Base-by-base conservation (phyloP, 345 rosid genomes). In the Eutrema yunnanense region DNA sequence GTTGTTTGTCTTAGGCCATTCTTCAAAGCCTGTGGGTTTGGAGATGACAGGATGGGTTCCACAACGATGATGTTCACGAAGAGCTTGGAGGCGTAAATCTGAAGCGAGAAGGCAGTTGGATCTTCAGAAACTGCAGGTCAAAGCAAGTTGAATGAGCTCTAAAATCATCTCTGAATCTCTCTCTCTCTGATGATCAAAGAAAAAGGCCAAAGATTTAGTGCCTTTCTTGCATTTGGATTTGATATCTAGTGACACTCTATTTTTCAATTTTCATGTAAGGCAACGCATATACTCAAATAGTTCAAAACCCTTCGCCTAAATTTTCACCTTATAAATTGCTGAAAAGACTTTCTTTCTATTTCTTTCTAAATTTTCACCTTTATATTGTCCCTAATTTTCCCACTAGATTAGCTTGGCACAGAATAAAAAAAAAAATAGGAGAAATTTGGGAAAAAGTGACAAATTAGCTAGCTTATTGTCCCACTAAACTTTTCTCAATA, bases 21-120 rank as follows among this genome's bases (percentile, higher is more conserved):
- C 86, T 95, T 95, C 68, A 62, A 83, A 79, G 89, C 95, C 1
- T 91, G 96, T 78, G 97, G 96, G 61, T 94, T 91, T 84, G 86
- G 85, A 69, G 89, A 84, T 66, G 99, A 95, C 78, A 72, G 86
- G 16, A 77, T 91, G 84, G 85, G 92, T 63, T 88, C 97, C 41
- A 88, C 90, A 6, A 88, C 96, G 2, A 94, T 91, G 97, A 87
- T 91, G 88, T 84, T 88, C 75, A 63, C 91, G 7, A 87, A 80
- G 80, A 78, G 70, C 56, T 49, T 71, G 14, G 62, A 77, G n/a
- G 9, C 26, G 0, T 63, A 33, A 49, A 16, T 4, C 37, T 3
- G 2, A 40, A 55, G 51, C 52, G 1, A 54, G 30, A 64, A 64
- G 51, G 43, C 32, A 6, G 44, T 11, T 66, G 19, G 47, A 74